A percentile compares a stretch with the other conserved stretches of the same genome.
These are phyloP conservation scores for Penicillium sclerotigenum DNA, from an alignment of 2,329 filamentous ascomycete genomes.

Conservation along the genomic window DNA sequence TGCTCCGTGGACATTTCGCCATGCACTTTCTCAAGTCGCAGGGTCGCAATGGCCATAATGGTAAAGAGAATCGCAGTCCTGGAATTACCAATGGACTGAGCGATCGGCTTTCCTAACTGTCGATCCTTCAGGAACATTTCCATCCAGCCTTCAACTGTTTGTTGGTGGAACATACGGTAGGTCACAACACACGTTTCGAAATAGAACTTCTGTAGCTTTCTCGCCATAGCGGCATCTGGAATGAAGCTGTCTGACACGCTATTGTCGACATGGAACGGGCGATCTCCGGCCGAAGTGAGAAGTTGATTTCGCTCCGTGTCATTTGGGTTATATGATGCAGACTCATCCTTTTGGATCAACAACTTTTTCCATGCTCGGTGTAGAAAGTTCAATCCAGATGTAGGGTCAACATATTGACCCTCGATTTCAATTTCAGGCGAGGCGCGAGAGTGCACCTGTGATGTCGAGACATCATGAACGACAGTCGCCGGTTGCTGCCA, in stretches of 20 bases:
- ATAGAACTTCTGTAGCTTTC: constrained; percentile 9
- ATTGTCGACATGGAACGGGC: constrained; percentile 44
- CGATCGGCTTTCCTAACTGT: constrained; percentile 27
- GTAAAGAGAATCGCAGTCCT: constrained; percentile 44
- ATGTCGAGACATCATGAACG: neutral
- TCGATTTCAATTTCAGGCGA: constrained; percentile 18
- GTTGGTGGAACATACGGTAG: constrained; percentile 14
- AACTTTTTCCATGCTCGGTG: constrained; percentile 20
- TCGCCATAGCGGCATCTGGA: neutral
- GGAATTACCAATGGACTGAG: constrained; percentile 40
- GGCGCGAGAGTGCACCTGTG: constrained; percentile 12
- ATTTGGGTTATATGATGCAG: neutral
- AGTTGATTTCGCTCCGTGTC: constrained; percentile 12
- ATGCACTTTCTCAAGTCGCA: constrained; percentile 32
- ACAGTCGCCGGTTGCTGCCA: neutral
- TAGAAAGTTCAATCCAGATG: constrained; percentile 22
- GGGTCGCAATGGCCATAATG: constrained; percentile 53
- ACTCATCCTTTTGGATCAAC: constrained; percentile 1
- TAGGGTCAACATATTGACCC: constrained; percentile 22
- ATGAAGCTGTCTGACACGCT: constrained; percentile 28
- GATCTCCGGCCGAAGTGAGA: constrained; percentile 35
- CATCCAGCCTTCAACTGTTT: constrained; percentile 14
- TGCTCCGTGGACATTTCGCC: neutral
- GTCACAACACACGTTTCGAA: constrained; percentile 17
- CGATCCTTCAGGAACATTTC: constrained; percentile 5